Evolutionary conservation across 2,329 filamentous ascomycete species (phyloP), one percentile per base, ranked within the genome.

Genomic region (Colletotrichum scovillei): DNA sequence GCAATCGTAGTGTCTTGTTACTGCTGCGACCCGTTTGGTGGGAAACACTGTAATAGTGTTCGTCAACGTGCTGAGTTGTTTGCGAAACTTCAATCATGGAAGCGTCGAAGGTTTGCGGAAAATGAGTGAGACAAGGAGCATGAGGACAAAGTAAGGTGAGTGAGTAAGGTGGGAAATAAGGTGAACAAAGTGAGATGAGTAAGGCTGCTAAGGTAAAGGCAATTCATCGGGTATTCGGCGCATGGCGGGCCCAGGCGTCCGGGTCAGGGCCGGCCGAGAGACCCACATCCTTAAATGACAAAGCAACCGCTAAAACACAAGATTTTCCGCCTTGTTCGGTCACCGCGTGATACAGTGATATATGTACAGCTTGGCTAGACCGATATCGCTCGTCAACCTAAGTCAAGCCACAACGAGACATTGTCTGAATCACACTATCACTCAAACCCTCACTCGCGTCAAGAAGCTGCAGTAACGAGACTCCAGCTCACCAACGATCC

Each of bases 161-260:
- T 26, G 26, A 53, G 60, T 32, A 19, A 57, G 42, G 24, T 60
- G 49, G 7, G 11, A 19, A 24, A 63, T n/a, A 53, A 28, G 69
- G 32, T 42, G 46, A 49, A 56, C 19, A 28, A 28, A 12, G 49
- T 59, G 55, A 53, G 60, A 38, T 59, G 59, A 69, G 7, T 53
- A 67, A 62, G 46, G 30, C 22, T 53, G 19, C n/a, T 8, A 19
- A 26, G 60, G 7, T 16, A 38, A 35, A 49, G 69, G 55, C 14
- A 64, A 70, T 66, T 62, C 67, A 28, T 71, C 71, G 67, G 60
- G 35, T 71, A 64, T 60, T 57, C 67, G 71, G 71, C 67, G n/a
- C 67, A 60, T 28, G 22, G 35, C 46, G 70, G 32, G 65, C 42
- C 71, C 67, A 62, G 52, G 49, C 16, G 12, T 14, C 67, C 55